Evolutionary conservation across 2,329 filamentous ascomycete species (phyloP).

Genomic region (Macrophomina tecta): DNA sequence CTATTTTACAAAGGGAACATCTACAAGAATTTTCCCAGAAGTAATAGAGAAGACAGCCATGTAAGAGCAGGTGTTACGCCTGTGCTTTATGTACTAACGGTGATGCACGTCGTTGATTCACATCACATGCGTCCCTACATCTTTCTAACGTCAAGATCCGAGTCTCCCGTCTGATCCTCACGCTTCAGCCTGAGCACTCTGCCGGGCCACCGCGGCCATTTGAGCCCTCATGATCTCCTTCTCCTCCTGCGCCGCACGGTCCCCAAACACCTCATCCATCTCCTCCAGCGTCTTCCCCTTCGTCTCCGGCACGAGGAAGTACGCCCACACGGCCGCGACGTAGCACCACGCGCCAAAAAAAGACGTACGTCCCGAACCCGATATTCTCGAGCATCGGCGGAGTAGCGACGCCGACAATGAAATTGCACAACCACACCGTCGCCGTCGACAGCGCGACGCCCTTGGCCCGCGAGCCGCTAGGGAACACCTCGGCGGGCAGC

Average conservation of each 20-base stretch:
- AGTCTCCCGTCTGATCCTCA: too few species aligned
- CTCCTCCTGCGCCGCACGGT: constrained; percentile 39
- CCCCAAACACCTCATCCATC: constrained; percentile 46
- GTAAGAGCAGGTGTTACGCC: too few species aligned
- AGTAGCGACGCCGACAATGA: constrained; percentile 68
- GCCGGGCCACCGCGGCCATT: not conserved
- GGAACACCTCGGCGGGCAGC: constrained; percentile 29
- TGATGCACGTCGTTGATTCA: too few species aligned
- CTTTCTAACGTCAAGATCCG: too few species aligned
- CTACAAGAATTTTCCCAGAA: too few species aligned
- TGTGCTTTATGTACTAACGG: too few species aligned
- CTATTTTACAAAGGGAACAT: too few species aligned
- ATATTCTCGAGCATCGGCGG: constrained; percentile 67
- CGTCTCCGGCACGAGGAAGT: constrained; percentile 44
- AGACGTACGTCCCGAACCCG: constrained; percentile 50
- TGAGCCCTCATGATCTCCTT: constrained; percentile 33
- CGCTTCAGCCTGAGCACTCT: too few species aligned
- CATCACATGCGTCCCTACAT: too few species aligned
- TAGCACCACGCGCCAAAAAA: constrained; percentile 45
- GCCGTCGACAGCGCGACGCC: constrained; percentile 66
- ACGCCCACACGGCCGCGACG: constrained; percentile 43
- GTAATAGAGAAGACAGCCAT: too few species aligned
- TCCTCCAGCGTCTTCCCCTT: constrained; percentile 42
- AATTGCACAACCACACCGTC: constrained; percentile 69
- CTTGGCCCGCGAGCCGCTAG: constrained; percentile 26